phyloP scores from a whole-genome alignment of 2,329 filamentous ascomycete species.

The Fusarium bulbicola region DNA sequence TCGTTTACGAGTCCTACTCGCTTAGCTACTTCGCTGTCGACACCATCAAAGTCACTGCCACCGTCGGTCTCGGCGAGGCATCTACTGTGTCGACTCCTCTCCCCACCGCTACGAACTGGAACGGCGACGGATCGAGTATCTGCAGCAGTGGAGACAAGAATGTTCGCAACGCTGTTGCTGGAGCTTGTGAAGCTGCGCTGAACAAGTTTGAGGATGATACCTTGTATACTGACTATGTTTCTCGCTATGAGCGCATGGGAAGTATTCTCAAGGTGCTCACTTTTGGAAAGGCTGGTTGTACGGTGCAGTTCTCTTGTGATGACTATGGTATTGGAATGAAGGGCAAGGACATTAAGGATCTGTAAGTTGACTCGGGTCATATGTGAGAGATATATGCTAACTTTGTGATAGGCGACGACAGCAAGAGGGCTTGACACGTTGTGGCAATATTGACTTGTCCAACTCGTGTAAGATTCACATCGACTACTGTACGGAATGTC shows the following conservation, averaged over 20 bases:
- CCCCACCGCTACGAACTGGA: not conserved
- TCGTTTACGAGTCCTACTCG: constrained; percentile 2
- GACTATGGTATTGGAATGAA: constrained; percentile 20
- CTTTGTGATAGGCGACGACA: not conserved
- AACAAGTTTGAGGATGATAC: constrained; percentile 8
- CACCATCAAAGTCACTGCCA: constrained; percentile 1
- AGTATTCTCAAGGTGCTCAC: constrained; percentile 3
- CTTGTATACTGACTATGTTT: not conserved
- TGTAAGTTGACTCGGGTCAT: not conserved
- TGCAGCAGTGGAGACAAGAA: constrained; percentile 4
- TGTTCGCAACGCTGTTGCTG: not conserved
- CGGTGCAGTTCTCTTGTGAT: constrained; percentile 9
- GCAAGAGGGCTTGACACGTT: not conserved
- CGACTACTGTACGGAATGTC: not conserved
- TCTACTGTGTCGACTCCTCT: constrained; percentile 2
- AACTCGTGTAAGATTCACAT: constrained; percentile 17
- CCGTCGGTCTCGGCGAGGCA: not conserved
- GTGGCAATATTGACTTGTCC: constrained; percentile 6
- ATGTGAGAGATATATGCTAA: not conserved
- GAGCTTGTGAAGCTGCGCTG: not conserved
- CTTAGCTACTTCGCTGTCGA: constrained; percentile 1
- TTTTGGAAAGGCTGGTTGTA: constrained; percentile 3
- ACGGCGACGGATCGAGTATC: not conserved
- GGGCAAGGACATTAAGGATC: constrained; percentile 5
- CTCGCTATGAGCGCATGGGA: not conserved